A percentile compares a stretch with the other conserved stretches of the same genome.
Conservation (phyloP, 2,329 filamentous ascomycete species). For the Cadophora sp. region DNA sequence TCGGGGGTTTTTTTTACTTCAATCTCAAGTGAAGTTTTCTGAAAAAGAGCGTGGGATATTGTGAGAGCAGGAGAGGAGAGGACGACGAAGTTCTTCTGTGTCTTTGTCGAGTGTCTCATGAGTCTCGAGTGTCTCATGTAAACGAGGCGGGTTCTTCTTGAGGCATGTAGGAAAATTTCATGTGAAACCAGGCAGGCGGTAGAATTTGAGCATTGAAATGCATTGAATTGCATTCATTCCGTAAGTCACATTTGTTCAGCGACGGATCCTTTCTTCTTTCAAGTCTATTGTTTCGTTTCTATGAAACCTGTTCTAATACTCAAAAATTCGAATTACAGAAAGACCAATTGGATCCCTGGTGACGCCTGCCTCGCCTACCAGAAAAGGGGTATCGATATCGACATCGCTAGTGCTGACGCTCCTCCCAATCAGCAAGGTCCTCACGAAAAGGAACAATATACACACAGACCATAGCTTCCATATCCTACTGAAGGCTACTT, state of each 20-base stretch:
- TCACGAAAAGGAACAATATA: neutral
- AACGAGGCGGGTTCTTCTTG: too few relatives aligned
- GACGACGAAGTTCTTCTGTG: too few relatives aligned
- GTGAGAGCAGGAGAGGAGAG: neutral
- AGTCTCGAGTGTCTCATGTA: too few relatives aligned
- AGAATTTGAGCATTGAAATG: too few relatives aligned
- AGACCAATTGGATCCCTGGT: neutral
- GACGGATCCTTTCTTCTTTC: neutral
- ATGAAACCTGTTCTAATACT: neutral
- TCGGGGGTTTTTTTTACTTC: too few relatives aligned
- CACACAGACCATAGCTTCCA: neutral
- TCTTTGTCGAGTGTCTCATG: too few relatives aligned
- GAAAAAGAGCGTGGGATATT: neutral
- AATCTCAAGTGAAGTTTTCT: neutral
- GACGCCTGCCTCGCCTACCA: neutral
- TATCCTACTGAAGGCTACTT: neutral
- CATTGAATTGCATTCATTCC: neutral
- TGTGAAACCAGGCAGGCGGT: too few relatives aligned
- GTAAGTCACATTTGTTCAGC: neutral
- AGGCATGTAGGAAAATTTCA: too few relatives aligned
- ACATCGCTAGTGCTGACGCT: neutral
- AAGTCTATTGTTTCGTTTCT: neutral
- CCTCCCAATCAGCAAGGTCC: neutral
- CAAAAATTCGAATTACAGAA: neutral
- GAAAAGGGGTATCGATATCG: conserved; percentile 2